Conservation (phyloP, 1,284 basidiomycete species). For the Cutaneotrichosporon cyanovorans region DNA sequence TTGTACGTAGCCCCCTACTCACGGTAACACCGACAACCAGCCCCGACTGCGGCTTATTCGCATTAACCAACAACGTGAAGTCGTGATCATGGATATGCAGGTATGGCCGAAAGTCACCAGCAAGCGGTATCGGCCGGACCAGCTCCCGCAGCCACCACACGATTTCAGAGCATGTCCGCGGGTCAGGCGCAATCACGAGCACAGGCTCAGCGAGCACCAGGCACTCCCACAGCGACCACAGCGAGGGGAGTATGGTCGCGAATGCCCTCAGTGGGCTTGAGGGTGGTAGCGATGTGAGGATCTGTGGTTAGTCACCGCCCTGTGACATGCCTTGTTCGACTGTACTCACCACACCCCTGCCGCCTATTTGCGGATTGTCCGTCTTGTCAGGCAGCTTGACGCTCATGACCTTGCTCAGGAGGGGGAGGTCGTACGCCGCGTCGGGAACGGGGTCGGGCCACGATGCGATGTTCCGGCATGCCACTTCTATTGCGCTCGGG, state of each 20-base stretch:
- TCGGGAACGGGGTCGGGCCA: conserved; percentile 68
- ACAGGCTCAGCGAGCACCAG: conserved; percentile 80
- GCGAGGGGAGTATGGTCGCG: conserved; percentile 62
- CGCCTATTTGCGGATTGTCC: conserved; percentile 64
- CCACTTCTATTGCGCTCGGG: conserved; percentile 70
- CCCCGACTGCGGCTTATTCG: conserved; percentile 74
- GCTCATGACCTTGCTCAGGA: conserved; percentile 66
- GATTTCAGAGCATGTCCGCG: conserved; percentile 65
- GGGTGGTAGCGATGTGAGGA: conserved; percentile 68
- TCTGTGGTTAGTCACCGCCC: conserved; percentile 46
- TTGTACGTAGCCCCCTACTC: no score
- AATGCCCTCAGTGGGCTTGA: conserved; percentile 66
- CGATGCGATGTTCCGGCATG: conserved; percentile 73
- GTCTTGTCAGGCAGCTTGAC: conserved; percentile 61
- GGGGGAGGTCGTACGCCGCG: conserved; percentile 62
- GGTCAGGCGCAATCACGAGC: conserved; percentile 73
- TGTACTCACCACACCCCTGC: not conserved
- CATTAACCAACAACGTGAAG: conserved; percentile 65
- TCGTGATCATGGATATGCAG: conserved; percentile 93
- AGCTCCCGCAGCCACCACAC: conserved; percentile 88
- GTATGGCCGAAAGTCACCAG: conserved; percentile 83
- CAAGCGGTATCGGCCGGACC: conserved; percentile 78
- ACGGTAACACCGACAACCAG: conserved; percentile 76
- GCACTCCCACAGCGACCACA: conserved; percentile 95
- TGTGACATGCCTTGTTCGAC: not conserved